Percentiles rank a stretch among this genome's conserved stretches.
phyloP scores from a whole-genome alignment of 2,329 filamentous ascomycete genomes.

The Westerdykella aurantiaca region DNA sequence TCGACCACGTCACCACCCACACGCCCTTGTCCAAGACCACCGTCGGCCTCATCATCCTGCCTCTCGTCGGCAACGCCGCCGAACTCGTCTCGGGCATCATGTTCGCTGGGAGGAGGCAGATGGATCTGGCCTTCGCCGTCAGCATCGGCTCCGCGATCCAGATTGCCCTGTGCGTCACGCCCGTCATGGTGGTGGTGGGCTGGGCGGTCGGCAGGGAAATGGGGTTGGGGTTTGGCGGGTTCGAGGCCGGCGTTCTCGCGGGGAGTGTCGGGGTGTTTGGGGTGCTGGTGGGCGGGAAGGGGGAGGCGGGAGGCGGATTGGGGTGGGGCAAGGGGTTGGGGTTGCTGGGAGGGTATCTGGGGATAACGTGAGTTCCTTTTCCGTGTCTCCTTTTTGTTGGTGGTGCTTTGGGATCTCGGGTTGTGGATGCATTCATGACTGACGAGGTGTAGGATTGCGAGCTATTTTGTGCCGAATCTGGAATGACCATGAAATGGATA shows the following conservation, averaged over 20 bases:
- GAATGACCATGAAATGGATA: too few relatives aligned
- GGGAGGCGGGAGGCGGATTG: too few relatives aligned
- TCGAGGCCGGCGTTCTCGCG: slow-evolving; percentile 62
- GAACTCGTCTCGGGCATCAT: slow-evolving; percentile 56
- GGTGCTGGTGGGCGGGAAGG: slow-evolving; percentile 1
- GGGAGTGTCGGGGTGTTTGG: slow-evolving; percentile 9
- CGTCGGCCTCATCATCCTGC: slow-evolving; percentile 54
- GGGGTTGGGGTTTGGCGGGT: slow-evolving; percentile 74
- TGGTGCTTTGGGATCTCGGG: too few relatives aligned
- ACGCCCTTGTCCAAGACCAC: slow-evolving; percentile 50
- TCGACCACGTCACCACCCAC: slow-evolving; percentile 45
- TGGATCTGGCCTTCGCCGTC: slow-evolving; percentile 57
- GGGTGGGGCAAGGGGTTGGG: too few relatives aligned
- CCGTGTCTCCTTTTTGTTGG: too few relatives aligned
- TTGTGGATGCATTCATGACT: too few relatives aligned
- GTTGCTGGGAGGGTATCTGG: too few relatives aligned
- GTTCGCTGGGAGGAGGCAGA: slow-evolving; percentile 54
- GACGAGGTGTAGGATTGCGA: too few relatives aligned
- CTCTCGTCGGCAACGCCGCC: slow-evolving; percentile 57
- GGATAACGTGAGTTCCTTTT: too few relatives aligned
- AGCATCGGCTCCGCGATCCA: slow-evolving; percentile 56
- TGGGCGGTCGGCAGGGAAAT: slow-evolving; percentile 54
- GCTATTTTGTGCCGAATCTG: too few relatives aligned
- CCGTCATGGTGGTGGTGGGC: slow-evolving; percentile 52
- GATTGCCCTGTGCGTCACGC: slow-evolving; percentile 54